Evolutionary conservation across 805 yeast genomes (phyloP).

Genomic region (Teunomyces funiuensis): DNA sequence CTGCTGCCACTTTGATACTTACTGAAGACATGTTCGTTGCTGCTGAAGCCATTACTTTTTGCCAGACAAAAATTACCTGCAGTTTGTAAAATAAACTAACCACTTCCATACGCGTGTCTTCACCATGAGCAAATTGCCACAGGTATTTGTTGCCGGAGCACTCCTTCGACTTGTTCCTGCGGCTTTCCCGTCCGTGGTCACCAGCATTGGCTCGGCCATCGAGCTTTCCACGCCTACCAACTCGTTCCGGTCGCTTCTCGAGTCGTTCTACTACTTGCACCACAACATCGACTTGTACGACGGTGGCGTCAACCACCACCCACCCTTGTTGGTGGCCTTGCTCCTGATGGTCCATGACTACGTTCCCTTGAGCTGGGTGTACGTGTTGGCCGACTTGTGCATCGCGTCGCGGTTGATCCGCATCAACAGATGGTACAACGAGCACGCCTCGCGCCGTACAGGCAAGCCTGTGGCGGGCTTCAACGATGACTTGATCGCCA

Average conservation of each 20-base stretch:
- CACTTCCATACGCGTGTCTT: background rate
- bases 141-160: conserved; percentile 28
- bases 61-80: background rate
- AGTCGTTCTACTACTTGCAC: conserved; percentile 34
- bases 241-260: conserved; percentile 53
- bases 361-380: conserved; percentile 14
- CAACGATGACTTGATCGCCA: conserved; percentile 50
- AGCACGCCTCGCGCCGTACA: conserved; percentile 17
- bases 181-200: conserved; percentile 21
- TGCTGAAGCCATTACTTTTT: background rate
- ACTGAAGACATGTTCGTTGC: conserved; percentile 3
- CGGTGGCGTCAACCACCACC: conserved; percentile 86
- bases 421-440: conserved; percentile 45
- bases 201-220: conserved; percentile 41
- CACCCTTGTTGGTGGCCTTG: conserved; percentile 66
- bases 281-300: conserved; percentile 66
- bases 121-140: conserved; percentile 22
- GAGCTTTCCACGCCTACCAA: conserved; percentile 73
- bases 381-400: conserved; percentile 55
- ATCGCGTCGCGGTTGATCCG: conserved; percentile 54
- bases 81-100: no score
- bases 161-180: conserved; percentile 37
- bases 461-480: conserved; percentile 19
- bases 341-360: conserved; percentile 39
- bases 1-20: background rate